Evolutionary conservation across 345 rosid species (phyloP).

Genomic region (Luvunga scandens): DNA sequence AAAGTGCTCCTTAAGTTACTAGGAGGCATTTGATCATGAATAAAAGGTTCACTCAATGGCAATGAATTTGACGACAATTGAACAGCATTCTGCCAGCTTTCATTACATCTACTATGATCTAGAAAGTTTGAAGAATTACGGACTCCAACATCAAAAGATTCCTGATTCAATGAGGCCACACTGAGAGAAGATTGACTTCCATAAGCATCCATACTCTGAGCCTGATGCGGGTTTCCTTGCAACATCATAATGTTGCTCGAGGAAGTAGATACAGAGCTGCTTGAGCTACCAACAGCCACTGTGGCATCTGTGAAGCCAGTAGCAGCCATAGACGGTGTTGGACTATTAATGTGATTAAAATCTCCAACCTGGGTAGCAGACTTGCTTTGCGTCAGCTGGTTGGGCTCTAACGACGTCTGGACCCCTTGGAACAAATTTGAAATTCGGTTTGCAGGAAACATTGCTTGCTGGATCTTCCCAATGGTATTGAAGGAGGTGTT

Average conservation of each 20-base stretch:
- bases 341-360: constrained; percentile 33
- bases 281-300: constrained; percentile 36
- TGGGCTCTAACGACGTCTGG: constrained; percentile 44
- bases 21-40: constrained; percentile 32
- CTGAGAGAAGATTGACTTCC: constrained; percentile 46
- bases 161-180: constrained; percentile 35
- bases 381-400: constrained; percentile 45
- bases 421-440: constrained; percentile 41
- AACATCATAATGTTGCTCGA: constrained; percentile 40
- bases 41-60: constrained; percentile 37
- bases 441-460: constrained; percentile 38
- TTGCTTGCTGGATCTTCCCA: constrained; percentile 46
- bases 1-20: constrained; percentile 29
- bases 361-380: constrained; percentile 40
- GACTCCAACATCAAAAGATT: constrained; percentile 31
- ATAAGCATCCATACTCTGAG: constrained; percentile 27
- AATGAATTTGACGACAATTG: constrained; percentile 45
- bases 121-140: constrained; percentile 43
- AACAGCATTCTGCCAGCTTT: constrained; percentile 48
- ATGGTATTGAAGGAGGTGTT: constrained; percentile 37
- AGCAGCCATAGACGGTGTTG: constrained; percentile 25
- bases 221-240: constrained; percentile 38
- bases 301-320: constrained; percentile 36
- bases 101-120: constrained; percentile 41
- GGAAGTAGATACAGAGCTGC: constrained; percentile 34